A percentile compares a stretch with the other conserved stretches of the same genome.
Evolutionary conservation across 2,329 filamentous ascomycete genomes (phyloP).

Genomic region (Alternaria sp.): DNA sequence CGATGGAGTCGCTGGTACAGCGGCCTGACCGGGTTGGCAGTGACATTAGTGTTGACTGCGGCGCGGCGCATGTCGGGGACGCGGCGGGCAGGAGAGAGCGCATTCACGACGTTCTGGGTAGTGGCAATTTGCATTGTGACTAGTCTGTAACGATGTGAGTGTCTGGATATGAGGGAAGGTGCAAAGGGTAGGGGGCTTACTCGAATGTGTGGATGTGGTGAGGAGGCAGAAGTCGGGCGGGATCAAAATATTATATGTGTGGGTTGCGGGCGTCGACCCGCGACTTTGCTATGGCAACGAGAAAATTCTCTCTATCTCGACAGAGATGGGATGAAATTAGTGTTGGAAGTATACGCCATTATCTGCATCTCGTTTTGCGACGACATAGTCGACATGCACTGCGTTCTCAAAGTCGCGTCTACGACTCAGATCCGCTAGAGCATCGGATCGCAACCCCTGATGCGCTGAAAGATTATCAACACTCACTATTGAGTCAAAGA

Average conservation of each 20-base stretch:
- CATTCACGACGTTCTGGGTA: background rate
- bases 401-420: background rate
- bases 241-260: background rate
- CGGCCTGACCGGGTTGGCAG: background rate
- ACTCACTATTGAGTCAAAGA: background rate
- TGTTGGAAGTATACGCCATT: background rate
- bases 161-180: background rate
- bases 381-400: background rate
- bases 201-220: background rate
- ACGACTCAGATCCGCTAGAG: background rate
- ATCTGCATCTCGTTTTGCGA: background rate
- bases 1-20: slow-evolving; percentile 4
- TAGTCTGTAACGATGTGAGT: background rate
- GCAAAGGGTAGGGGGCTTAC: background rate
- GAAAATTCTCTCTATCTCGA: background rate
- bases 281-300: background rate
- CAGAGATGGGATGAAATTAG: background rate
- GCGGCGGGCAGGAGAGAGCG: background rate
- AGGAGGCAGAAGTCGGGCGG: background rate
- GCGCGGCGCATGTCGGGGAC: slow-evolving; percentile 3
- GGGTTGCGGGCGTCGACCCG: background rate
- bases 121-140: background rate
- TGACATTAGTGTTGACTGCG: slow-evolving; percentile 4
- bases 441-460: background rate
- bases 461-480: background rate